Percentiles rank a stretch among this genome's conserved stretches.
phyloP scores from a whole-genome alignment of 2,329 filamentous ascomycete genomes.

The Curvularia hawaiiensis region DNA sequence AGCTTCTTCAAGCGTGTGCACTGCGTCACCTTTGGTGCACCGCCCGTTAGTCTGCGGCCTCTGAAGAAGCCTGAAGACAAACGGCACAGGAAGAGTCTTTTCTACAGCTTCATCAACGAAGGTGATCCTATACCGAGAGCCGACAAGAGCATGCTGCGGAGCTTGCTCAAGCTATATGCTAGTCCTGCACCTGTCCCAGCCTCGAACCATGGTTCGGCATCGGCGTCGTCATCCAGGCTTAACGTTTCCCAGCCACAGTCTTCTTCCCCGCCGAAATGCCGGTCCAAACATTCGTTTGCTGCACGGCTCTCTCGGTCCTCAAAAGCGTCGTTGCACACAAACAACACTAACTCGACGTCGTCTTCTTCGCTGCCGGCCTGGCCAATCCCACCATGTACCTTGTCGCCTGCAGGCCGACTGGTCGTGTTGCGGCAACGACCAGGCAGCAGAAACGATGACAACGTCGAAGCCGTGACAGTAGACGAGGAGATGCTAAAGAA shows the following conservation, averaged over 20 bases:
- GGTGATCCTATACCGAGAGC: constrained; percentile 81
- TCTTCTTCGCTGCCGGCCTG: constrained; percentile 58
- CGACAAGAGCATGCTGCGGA: constrained; percentile 76
- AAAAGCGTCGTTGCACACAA: constrained; percentile 32
- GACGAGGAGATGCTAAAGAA: constrained; percentile 70
- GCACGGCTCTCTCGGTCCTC: constrained; percentile 25
- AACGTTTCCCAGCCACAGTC: constrained; percentile 23
- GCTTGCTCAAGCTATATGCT: constrained; percentile 72
- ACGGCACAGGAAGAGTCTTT: constrained; percentile 67
- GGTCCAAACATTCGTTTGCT: constrained; percentile 16
- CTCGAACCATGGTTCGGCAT: constrained; percentile 20
- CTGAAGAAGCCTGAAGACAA: constrained; percentile 61
- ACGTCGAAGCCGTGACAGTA: constrained; percentile 71
- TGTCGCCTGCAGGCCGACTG: constrained; percentile 73
- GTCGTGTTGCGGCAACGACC: constrained; percentile 62
- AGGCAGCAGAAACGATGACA: constrained; percentile 48
- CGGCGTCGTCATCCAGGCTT: constrained; percentile 32
- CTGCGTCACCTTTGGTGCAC: constrained; percentile 85
- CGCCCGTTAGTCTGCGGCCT: constrained; percentile 75
- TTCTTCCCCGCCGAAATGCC: constrained; percentile 20
- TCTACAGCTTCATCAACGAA: constrained; percentile 82
- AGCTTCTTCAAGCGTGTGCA: constrained; percentile 77
- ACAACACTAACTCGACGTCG: constrained; percentile 37
- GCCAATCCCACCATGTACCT: constrained; percentile 67
- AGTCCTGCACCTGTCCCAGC: constrained; percentile 58